Conservation (phyloP, 225 moss, liverwort and hornwort species). For the Sphagnum contortum region DNA sequence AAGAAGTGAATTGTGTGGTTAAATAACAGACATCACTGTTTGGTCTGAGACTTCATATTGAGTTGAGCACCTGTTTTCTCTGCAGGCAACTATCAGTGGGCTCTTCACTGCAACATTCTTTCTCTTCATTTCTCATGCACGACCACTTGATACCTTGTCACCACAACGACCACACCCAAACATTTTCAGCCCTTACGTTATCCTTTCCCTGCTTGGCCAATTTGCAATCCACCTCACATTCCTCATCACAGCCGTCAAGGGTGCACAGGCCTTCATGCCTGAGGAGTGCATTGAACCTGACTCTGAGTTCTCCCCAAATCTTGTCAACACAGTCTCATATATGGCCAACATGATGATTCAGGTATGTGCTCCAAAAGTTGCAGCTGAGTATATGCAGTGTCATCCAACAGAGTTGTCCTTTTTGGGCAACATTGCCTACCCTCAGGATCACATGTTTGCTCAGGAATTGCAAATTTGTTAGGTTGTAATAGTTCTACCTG, state of each 20-base stretch:
- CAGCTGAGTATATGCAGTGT: neutral
- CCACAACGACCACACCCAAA: slow-evolving; percentile 93
- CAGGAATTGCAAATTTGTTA: no score
- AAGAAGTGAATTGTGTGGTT: no score
- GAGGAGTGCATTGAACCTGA: slow-evolving; percentile 97
- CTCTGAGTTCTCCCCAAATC: slow-evolving; percentile 88
- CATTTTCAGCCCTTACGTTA: slow-evolving; percentile 92
- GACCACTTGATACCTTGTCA: slow-evolving; percentile 78
- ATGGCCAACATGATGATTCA: slow-evolving; percentile 99
- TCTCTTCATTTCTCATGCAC: slow-evolving; percentile 93
- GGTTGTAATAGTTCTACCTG: no score
- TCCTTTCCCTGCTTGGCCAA: slow-evolving; percentile 86
- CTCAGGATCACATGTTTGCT: no score
- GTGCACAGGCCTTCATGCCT: slow-evolving; percentile 90
- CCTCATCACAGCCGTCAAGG: slow-evolving; percentile 73
- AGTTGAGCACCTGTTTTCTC: neutral
- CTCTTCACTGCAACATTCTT: slow-evolving; percentile 96
- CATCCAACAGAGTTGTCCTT: no score
- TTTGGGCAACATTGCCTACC: no score
- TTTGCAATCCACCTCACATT: slow-evolving; percentile 87
- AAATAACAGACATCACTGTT: no score
- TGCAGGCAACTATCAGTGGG: slow-evolving; percentile 88
- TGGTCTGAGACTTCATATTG: no score
- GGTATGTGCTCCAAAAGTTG: slow-evolving; percentile 12
- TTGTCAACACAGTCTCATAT: slow-evolving; percentile 96